phyloP scores from a whole-genome alignment of 495 filamentous ascomycete genomes.

The Aspergillus coremiiformis region DNA sequence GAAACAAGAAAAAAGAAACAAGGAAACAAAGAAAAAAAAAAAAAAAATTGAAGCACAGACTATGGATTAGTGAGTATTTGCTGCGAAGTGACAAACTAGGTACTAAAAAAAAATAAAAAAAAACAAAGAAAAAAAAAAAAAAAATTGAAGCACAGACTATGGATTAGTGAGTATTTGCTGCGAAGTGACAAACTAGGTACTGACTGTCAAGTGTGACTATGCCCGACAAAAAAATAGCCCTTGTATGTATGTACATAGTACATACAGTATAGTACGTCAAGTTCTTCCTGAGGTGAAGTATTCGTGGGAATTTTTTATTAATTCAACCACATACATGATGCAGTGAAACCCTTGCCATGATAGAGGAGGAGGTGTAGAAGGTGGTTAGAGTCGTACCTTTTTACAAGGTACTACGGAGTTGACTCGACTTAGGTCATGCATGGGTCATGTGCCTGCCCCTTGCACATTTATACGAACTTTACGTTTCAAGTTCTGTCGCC shows the following conservation, averaged over 20 bases:
- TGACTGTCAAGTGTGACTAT: background rate
- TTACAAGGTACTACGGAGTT: too few relatives aligned
- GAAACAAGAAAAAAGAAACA: background rate
- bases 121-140: too few relatives aligned
- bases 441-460: background rate
- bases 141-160: background rate
- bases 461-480: background rate
- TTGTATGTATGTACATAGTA: too few relatives aligned
- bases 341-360: too few relatives aligned
- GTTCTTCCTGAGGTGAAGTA: background rate
- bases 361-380: background rate
- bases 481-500: background rate
- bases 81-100: too few relatives aligned
- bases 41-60: too few relatives aligned
- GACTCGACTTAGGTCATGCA: background rate
- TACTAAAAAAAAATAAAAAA: too few relatives aligned
- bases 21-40: background rate
- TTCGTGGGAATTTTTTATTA: too few relatives aligned
- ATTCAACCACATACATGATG: too few relatives aligned
- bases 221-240: background rate
- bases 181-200: background rate
- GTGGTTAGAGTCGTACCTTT: too few relatives aligned
- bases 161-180: background rate
- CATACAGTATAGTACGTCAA: too few relatives aligned
- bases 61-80: too few relatives aligned